These are phyloP conservation scores for Chaetoceros tenuissimus DNA, from an alignment of 108 stramenopile genomes.

Conservation along the genomic window DNA sequence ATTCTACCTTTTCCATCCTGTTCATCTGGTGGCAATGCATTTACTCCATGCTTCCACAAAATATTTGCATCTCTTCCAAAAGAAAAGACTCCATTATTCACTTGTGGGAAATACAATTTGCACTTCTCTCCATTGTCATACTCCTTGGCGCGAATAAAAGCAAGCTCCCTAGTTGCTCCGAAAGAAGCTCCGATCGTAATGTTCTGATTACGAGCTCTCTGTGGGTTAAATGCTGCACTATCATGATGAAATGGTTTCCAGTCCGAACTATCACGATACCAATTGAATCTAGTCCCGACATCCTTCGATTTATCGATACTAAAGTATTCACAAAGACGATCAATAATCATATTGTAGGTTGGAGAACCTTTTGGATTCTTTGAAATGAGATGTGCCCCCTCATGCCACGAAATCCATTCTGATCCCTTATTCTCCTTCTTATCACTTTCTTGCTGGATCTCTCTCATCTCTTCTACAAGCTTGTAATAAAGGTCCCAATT, in stretches of 20 bases:
- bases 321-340: conserved; percentile 67
- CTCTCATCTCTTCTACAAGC: conserved; percentile 67
- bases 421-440: conserved; percentile 8
- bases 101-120: conserved; percentile 79
- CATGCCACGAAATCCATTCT: conserved; percentile 78
- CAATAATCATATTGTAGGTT: conserved; percentile 52
- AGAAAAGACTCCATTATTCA: conserved; percentile 77
- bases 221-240: conserved; percentile 80
- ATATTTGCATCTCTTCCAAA: conserved; percentile 85
- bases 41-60: conserved; percentile 77
- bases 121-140: conserved; percentile 27
- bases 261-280: conserved; percentile 74
- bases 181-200: conserved; percentile 79
- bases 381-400: conserved; percentile 75
- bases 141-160: conserved; percentile 54
- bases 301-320: conserved; percentile 26
- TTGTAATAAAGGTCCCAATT: conserved; percentile 73
- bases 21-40: conserved; percentile 48
- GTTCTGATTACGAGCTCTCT: conserved; percentile 72
- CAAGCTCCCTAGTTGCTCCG: conserved; percentile 71
- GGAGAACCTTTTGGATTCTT: conserved; percentile 54
- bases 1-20: conserved; percentile 74
- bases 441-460: conserved; percentile 22
- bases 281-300: conserved; percentile 73
- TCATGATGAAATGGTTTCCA: conserved; percentile 93